Conservation (phyloP, 2,329 filamentous ascomycete species). For the Colletotrichum sp. region DNA sequence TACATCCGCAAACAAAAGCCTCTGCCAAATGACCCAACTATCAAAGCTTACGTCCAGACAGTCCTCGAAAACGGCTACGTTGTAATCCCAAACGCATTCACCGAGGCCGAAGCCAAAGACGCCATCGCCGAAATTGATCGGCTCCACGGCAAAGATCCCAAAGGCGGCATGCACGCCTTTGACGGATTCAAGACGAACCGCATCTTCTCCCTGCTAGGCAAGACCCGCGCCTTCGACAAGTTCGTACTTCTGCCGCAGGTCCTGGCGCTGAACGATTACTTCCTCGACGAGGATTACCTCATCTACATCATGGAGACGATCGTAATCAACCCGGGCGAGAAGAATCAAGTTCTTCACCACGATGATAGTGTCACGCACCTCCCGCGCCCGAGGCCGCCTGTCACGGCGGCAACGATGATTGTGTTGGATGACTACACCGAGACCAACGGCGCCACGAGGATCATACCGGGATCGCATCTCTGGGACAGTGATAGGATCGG, state of each 20-base stretch:
- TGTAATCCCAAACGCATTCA: conserved; percentile 34
- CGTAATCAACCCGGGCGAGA: conserved; percentile 40
- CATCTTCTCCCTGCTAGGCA: conserved; percentile 42
- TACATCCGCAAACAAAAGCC: background rate
- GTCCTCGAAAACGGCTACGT: conserved; percentile 35
- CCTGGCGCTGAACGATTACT: conserved; percentile 41
- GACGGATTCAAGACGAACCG: conserved; percentile 40
- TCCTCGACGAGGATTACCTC: conserved; percentile 41
- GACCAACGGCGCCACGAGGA: conserved; percentile 36
- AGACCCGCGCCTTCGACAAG: conserved; percentile 41
- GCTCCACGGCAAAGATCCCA: conserved; percentile 15
- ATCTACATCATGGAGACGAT: conserved; percentile 40
- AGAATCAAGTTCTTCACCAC: conserved; percentile 38
- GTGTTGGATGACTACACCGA: conserved; percentile 35
- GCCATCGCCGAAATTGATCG: background rate
- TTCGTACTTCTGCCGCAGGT: conserved; percentile 37
- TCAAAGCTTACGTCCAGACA: conserved; percentile 14
- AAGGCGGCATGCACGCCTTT: conserved; percentile 36
- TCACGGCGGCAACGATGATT: conserved; percentile 34
- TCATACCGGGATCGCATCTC: conserved; percentile 37
- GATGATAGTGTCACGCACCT: conserved; percentile 33
- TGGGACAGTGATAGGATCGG: conserved; percentile 31
- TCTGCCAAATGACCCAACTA: background rate
- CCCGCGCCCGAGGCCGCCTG: conserved; percentile 35
- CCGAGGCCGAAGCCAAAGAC: background rate